phyloP scores from a whole-genome alignment of 768 basidiomycete genomes.

The Neoboletus brunneissimus region DNA sequence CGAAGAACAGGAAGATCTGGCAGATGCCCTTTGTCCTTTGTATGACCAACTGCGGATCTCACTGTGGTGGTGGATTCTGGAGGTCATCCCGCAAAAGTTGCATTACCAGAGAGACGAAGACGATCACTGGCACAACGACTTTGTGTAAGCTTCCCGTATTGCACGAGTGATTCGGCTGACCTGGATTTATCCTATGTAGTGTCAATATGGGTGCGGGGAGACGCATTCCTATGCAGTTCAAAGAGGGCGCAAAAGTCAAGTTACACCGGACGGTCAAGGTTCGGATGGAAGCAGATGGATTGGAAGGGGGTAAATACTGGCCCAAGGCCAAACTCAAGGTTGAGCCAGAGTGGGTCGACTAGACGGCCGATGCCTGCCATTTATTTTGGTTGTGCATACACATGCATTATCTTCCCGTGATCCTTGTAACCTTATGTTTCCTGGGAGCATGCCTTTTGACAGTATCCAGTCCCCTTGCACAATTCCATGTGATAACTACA shows the following conservation, averaged over 20 bases:
- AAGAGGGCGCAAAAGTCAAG: conserved; percentile 40
- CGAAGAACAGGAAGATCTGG: conserved; percentile 64
- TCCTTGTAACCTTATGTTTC: neutral
- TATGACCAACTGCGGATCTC: conserved; percentile 57
- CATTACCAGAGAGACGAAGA: conserved; percentile 28
- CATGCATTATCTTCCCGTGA: neutral
- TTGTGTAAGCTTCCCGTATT: conserved; percentile 16
- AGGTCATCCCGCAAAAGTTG: conserved; percentile 43
- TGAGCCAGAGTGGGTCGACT: conserved; percentile 43
- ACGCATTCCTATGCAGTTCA: conserved; percentile 38
- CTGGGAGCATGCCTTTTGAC: neutral
- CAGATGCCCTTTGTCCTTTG: conserved; percentile 49
- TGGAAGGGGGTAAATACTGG: conserved; percentile 34
- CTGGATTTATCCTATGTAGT: neutral
- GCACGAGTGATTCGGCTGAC: neutral
- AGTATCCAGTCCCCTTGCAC: too few species aligned
- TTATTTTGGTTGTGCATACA: neutral
- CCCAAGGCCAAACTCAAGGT: conserved; percentile 40
- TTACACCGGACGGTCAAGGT: conserved; percentile 47
- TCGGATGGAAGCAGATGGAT: conserved; percentile 48
- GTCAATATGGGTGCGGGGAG: conserved; percentile 43
- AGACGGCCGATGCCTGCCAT: neutral
- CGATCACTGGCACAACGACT: conserved; percentile 7
- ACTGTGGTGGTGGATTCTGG: conserved; percentile 64
- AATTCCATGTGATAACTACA: neutral